Base-by-base conservation (phyloP, 306 rosid genomes). In the Glycine tomentella region DNA sequence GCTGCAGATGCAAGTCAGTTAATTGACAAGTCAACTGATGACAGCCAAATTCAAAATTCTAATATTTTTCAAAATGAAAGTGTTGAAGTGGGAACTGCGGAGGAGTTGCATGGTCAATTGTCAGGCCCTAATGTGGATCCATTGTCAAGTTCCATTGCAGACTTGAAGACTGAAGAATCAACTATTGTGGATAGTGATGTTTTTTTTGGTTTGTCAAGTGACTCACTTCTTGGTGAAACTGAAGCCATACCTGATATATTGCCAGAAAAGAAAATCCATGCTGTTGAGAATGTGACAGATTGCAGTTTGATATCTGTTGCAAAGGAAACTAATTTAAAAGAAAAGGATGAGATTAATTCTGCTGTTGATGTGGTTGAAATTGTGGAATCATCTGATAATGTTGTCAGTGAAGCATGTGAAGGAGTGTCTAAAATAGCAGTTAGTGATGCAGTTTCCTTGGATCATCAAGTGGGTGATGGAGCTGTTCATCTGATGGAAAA, bases 1-100 rank as follows among this genome's bases (percentile, higher is more conserved):
- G 83, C 75, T 85, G 86, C 87, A 77, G 92, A 82, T 69, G 48
- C 3, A 61, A 81, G 79, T 80, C 56, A 76, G 46, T 63, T 72
- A 33, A 73, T 49, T 66, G 84, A 31, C 53, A 67, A 81, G 77
- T 74, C 86, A 70, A 62, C 72, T 51, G 80, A 74, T 52, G 83
- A 46, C 55, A 34, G 58, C 86, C 87, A 82, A 55, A 63, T 66
- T 69, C 82, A 82, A 74, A 82, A 49, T 74, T 83, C 78, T 42
- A 64, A 76, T 82, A 83, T 31, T 79, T 68, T 55, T 33, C 79
- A 44, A 74, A 70, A 44, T 46, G 76, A 84, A 49, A 53, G 62
- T 55, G 76, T 76, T 76, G 80, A 51, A 77, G 72, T 12, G 31
- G 84, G 62, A 49, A 70, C 69, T 38, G 63, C 63, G 58, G 80